Conservation (phyloP, 129 eudicot species). For the Logfia minima region DNA sequence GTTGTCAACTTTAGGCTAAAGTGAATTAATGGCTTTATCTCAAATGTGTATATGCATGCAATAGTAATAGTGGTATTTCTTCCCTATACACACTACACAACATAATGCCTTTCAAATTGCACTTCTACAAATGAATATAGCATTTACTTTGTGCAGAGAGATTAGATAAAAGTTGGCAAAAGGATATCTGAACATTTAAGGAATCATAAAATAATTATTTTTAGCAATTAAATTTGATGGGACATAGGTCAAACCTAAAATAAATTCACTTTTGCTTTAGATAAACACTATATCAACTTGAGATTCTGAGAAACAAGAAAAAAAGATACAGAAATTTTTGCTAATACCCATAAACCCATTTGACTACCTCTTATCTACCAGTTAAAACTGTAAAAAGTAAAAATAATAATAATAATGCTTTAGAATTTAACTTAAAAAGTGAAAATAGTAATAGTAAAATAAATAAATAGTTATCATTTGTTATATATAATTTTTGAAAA, state of each 20-base stretch:
- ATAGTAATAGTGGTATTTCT: background rate
- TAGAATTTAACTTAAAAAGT: too few relatives aligned
- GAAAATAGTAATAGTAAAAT: too few relatives aligned
- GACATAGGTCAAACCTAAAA: slow-evolving; percentile 41
- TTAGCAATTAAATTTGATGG: slow-evolving; percentile 26
- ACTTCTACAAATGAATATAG: slow-evolving; percentile 25
- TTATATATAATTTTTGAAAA: too few relatives aligned
- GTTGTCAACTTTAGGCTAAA: background rate
- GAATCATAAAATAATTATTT: slow-evolving; percentile 19
- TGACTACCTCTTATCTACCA: background rate
- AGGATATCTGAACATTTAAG: slow-evolving; percentile 35
- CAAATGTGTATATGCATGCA: slow-evolving; percentile 7
- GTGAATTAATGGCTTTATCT: slow-evolving; percentile 13
- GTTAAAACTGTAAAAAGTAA: background rate
- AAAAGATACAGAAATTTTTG: too few relatives aligned
- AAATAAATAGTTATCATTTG: too few relatives aligned
- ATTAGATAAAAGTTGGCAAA: slow-evolving; percentile 19
- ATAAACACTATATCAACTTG: slow-evolving; percentile 19
- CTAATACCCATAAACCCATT: slow-evolving; percentile 9
- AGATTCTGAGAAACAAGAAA: slow-evolving; percentile 4
- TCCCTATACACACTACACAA: slow-evolving; percentile 26
- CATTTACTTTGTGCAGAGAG: slow-evolving; percentile 29
- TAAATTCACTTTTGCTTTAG: slow-evolving; percentile 18
- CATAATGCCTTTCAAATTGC: slow-evolving; percentile 27
- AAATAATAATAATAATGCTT: background rate